Conservation (phyloP, 1,284 basidiomycete species). For the Tylopilus sp. region DNA sequence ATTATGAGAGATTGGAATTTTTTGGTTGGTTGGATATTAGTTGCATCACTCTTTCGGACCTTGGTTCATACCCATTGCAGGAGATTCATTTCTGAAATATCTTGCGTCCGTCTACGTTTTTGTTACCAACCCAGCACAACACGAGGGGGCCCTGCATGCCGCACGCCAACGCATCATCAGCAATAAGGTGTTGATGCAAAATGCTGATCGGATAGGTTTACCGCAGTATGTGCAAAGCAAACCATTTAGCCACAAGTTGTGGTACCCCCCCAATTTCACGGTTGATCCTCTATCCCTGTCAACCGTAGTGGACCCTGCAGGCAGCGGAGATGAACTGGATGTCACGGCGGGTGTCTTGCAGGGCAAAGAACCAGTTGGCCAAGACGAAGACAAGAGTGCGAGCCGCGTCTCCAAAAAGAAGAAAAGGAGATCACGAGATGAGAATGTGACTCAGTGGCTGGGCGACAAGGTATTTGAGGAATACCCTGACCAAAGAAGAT, state of each 20-base stretch:
- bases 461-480: slow-evolving; percentile 62
- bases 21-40: slow-evolving; percentile 56
- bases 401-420: slow-evolving; percentile 35
- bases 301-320: slow-evolving; percentile 19
- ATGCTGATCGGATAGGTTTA: slow-evolving; percentile 52
- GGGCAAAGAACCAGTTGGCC: slow-evolving; percentile 13
- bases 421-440: slow-evolving; percentile 44
- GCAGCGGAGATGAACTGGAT: slow-evolving; percentile 29
- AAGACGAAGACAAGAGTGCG: slow-evolving; percentile 13
- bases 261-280: slow-evolving; percentile 53
- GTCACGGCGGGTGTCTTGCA: slow-evolving; percentile 8
- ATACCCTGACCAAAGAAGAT: slow-evolving; percentile 3
- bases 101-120: slow-evolving; percentile 69
- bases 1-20: slow-evolving; percentile 79
- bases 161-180: slow-evolving; percentile 65
- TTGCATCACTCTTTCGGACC: slow-evolving; percentile 11
- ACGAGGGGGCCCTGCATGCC: slow-evolving; percentile 60
- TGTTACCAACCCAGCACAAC: slow-evolving; percentile 55
- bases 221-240: slow-evolving; percentile 68
- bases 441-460: slow-evolving; percentile 52
- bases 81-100: slow-evolving; percentile 78
- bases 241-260: slow-evolving; percentile 60
- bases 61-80: slow-evolving; percentile 36
- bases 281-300: slow-evolving; percentile 21
- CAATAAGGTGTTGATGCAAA: slow-evolving; percentile 59